phyloP scores from a whole-genome alignment of 2,329 filamentous ascomycete genomes.

The Penicillium sp. region DNA sequence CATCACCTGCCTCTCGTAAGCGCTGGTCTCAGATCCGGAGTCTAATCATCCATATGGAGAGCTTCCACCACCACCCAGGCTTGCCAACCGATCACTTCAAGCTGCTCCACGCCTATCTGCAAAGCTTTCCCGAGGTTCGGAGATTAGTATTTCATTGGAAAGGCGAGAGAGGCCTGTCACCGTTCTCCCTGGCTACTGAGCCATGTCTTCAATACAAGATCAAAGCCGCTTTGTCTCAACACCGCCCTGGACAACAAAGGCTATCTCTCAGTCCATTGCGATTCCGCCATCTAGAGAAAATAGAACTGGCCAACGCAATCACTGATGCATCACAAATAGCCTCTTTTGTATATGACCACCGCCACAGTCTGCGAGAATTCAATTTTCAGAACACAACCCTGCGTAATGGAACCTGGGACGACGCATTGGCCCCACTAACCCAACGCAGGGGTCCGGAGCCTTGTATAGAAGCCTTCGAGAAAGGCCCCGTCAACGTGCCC shows the following conservation, averaged over 20 bases:
- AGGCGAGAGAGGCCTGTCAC: conserved; percentile 70
- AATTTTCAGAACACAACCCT: conserved; percentile 77
- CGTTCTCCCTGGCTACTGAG: conserved; percentile 68
- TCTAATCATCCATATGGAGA: conserved; percentile 70
- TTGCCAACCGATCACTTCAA: conserved; percentile 70
- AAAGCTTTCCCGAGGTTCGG: conserved; percentile 65
- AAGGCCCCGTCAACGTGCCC: conserved; percentile 32
- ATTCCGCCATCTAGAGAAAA: conserved; percentile 67
- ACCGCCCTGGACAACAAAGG: background rate
- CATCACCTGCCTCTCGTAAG: conserved; percentile 67
- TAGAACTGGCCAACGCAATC: conserved; percentile 66
- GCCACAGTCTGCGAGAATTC: conserved; percentile 69
- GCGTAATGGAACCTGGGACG: conserved; percentile 73
- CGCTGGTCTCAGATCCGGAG: conserved; percentile 77
- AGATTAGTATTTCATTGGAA: conserved; percentile 77
- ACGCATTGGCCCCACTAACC: conserved; percentile 73
- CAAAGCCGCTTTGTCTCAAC: background rate
- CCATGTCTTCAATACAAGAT: conserved; percentile 55
- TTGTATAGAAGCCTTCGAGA: conserved; percentile 39
- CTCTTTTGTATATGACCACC: conserved; percentile 67
- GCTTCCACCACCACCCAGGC: conserved; percentile 60
- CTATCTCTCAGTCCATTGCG: conserved; percentile 56
- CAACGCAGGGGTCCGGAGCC: conserved; percentile 36
- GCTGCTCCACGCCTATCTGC: conserved; percentile 78
- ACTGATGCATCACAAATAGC: conserved; percentile 68